Percentiles rank a stretch among this genome's conserved stretches.
Evolutionary conservation across 176 grass and related monocot genomes (phyloP).

Genomic region (Secale cereale): DNA sequence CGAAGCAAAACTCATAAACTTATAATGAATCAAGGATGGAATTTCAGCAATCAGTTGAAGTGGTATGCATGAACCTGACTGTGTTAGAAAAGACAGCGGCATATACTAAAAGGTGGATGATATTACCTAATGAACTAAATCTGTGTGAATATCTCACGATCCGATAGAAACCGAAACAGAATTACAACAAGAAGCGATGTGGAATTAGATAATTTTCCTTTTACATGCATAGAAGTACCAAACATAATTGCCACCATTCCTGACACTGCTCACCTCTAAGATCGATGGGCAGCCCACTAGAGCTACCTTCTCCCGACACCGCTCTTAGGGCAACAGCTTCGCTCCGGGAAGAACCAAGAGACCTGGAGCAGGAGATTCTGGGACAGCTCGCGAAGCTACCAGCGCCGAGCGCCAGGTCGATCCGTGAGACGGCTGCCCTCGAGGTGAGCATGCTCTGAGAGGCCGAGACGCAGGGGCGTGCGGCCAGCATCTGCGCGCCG

Average conservation of each 20-base stretch:
- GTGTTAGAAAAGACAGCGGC: not conserved
- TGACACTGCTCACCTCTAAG: slow-evolving; percentile 48
- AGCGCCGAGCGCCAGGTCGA: not conserved
- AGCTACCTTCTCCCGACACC: slow-evolving; percentile 39
- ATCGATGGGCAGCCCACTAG: slow-evolving; percentile 75
- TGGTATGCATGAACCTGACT: not conserved
- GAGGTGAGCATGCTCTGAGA: slow-evolving; percentile 36
- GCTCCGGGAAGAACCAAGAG: slow-evolving; percentile 15
- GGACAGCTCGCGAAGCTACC: slow-evolving; percentile 19
- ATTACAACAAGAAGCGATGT: not conserved
- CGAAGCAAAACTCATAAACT: not conserved
- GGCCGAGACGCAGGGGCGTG: slow-evolving; percentile 48
- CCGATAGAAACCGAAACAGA: not conserved
- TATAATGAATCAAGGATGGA: not conserved
- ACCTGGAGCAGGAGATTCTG: slow-evolving; percentile 33
- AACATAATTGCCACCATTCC: not conserved
- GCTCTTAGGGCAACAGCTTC: slow-evolving; percentile 46
- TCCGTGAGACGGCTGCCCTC: slow-evolving; percentile 14
- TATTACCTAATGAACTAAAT: not conserved
- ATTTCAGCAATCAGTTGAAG: slow-evolving; percentile 1
- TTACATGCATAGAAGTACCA: not conserved
- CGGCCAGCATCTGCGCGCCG: slow-evolving; percentile 45
- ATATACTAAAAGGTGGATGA: not conserved
- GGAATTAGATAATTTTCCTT: not conserved
- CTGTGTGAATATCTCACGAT: not conserved